phyloP scores from a whole-genome alignment of 106 monocot genomes.

The Vanilla planifolia region DNA sequence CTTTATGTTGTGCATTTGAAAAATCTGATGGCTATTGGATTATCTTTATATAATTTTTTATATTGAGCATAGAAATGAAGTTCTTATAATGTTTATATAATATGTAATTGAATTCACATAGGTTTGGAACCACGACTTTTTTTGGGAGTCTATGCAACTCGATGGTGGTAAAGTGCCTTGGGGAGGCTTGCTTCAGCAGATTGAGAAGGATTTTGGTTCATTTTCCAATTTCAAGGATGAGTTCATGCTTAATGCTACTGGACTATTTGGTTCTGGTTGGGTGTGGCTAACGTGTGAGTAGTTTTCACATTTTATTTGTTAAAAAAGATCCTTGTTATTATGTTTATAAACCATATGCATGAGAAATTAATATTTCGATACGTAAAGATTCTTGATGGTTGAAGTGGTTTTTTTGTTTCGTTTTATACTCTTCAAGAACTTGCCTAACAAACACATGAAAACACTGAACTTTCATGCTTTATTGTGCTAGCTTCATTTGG shows the following conservation, averaged over 20 bases:
- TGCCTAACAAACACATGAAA: not conserved
- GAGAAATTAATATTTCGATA: not conserved
- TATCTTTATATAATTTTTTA: no score
- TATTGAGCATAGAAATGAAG: no score
- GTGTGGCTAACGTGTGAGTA: slow-evolving; percentile 94
- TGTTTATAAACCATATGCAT: not conserved
- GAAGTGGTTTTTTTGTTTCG: not conserved
- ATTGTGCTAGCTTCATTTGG: no score
- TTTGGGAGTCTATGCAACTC: slow-evolving; percentile 98
- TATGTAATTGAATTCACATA: slow-evolving; percentile 9
- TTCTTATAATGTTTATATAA: not conserved
- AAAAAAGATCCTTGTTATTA: not conserved
- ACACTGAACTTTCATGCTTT: no score
- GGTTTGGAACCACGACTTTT: slow-evolving; percentile 98
- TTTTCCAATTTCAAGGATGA: slow-evolving; percentile 74
- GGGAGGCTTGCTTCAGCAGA: slow-evolving; percentile 77
- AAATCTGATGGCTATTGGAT: no score
- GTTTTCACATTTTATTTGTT: not conserved
- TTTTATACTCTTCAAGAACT: not conserved
- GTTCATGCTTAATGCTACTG: slow-evolving; percentile 50
- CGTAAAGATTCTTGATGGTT: not conserved
- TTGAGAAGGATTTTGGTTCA: slow-evolving; percentile 95
- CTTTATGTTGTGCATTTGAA: no score
- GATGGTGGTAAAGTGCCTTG: slow-evolving; percentile 59
- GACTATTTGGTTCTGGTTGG: slow-evolving; percentile 90